Conservation (phyloP, 2,329 filamentous ascomycete species). For the Pseudogymnoascus sp. region DNA sequence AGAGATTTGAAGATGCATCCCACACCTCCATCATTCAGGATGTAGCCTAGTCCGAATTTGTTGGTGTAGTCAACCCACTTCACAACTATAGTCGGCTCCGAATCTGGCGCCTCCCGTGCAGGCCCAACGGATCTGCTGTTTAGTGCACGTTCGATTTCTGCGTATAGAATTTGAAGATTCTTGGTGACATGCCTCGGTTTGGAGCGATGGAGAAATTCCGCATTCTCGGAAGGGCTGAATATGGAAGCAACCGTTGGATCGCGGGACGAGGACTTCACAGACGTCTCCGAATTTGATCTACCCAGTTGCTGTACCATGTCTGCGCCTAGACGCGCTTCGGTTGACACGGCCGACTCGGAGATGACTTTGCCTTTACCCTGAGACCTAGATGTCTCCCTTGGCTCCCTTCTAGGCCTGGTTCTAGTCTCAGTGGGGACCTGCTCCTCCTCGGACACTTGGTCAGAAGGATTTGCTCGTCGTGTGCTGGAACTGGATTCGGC, state of each 20-base stretch:
- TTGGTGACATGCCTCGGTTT: constrained; percentile 51
- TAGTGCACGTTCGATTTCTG: constrained; percentile 54
- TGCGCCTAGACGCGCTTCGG: constrained; percentile 21
- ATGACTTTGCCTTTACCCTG: constrained; percentile 14
- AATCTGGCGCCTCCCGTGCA: constrained; percentile 45
- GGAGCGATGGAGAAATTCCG: constrained; percentile 43
- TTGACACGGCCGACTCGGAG: background rate
- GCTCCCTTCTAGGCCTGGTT: constrained; percentile 4
- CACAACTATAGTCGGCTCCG: constrained; percentile 56
- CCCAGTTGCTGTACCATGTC: constrained; percentile 23
- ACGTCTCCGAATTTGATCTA: background rate
- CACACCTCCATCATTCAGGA: constrained; percentile 72
- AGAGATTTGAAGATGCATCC: constrained; percentile 58
- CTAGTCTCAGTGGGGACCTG: background rate
- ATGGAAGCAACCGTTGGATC: constrained; percentile 28
- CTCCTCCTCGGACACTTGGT: background rate
- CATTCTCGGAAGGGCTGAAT: constrained; percentile 48
- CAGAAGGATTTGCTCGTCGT: background rate
- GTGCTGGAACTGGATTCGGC: background rate
- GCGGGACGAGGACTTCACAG: background rate
- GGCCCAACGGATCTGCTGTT: constrained; percentile 57
- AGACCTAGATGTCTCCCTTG: constrained; percentile 9
- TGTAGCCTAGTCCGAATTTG: constrained; percentile 78
- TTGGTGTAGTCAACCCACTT: constrained; percentile 89
- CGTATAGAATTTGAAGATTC: constrained; percentile 48